These are phyloP conservation scores for Lactifluus piperatus DNA, from an alignment of 768 basidiomycete genomes.

Conservation along the genomic window DNA sequence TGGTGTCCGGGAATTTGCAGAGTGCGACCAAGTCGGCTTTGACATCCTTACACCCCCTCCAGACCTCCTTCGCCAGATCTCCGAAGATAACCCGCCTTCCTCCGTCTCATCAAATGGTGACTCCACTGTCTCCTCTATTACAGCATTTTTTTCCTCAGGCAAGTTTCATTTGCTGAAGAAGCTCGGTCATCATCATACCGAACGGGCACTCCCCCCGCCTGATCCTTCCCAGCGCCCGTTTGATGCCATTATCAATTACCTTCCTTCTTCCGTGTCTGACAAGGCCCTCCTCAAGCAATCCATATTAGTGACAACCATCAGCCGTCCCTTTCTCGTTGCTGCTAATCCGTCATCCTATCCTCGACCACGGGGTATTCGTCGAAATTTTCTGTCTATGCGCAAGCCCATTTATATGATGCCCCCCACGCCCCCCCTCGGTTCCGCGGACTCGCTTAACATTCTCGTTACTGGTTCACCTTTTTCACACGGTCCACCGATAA, in stretches of 20 bases:
- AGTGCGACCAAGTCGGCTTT: slow-evolving; percentile 23
- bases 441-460: slow-evolving; percentile 19
- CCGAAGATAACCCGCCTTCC: slow-evolving; percentile 3
- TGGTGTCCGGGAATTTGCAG: slow-evolving; percentile 24
- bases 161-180: neutral
- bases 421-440: slow-evolving; percentile 20
- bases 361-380: neutral
- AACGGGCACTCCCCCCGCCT: slow-evolving; percentile 19
- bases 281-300: slow-evolving; percentile 31
- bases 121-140: neutral
- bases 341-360: slow-evolving; percentile 6
- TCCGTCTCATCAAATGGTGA: neutral
- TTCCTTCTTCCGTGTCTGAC: slow-evolving; percentile 26
- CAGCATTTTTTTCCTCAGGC: neutral
- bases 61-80: slow-evolving; percentile 7
- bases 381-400: slow-evolving; percentile 10
- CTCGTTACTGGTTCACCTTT: neutral
- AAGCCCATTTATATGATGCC: slow-evolving; percentile 19
- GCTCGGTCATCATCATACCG: slow-evolving; percentile 6
- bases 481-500: slow-evolving; percentile 3
- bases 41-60: slow-evolving; percentile 23
- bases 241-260: slow-evolving; percentile 33
- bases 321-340: slow-evolving; percentile 30
- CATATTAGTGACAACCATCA: slow-evolving; percentile 34
- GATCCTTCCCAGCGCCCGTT: slow-evolving; percentile 31